phyloP scores from a whole-genome alignment of 768 basidiomycete species.

The Termitomyces sp. region DNA sequence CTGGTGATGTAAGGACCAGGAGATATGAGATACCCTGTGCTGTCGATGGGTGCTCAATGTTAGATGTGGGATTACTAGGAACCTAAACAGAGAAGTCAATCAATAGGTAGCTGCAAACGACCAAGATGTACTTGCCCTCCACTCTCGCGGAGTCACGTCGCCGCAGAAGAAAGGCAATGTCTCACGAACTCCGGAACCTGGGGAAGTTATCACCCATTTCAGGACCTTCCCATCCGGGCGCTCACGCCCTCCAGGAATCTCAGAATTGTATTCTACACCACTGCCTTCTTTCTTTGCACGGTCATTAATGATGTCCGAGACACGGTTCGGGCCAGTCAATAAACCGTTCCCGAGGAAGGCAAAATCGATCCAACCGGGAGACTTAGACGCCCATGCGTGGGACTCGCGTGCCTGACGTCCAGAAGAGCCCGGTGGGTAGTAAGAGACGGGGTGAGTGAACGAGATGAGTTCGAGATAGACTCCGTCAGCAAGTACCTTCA shows the following conservation, averaged over 20 bases:
- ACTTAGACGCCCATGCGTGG: conserved; percentile 52
- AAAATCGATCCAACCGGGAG: conserved; percentile 67
- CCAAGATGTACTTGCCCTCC: conserved; percentile 44
- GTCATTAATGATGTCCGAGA: conserved; percentile 54
- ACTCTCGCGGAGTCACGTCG: conserved; percentile 59
- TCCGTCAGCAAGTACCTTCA: conserved; percentile 52
- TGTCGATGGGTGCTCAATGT: conserved; percentile 47
- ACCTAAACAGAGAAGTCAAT: conserved; percentile 33
- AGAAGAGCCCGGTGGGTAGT: conserved; percentile 52
- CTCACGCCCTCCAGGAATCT: conserved; percentile 51
- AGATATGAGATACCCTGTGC: conserved; percentile 50
- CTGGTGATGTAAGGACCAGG: conserved; percentile 33
- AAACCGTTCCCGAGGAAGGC: conserved; percentile 56
- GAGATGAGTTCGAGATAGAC: conserved; percentile 69
- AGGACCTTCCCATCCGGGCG: conserved; percentile 53
- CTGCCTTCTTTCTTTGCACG: conserved; percentile 39
- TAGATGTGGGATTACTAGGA: conserved; percentile 42
- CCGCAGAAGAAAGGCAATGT: conserved; percentile 71
- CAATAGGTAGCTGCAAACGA: background rate
- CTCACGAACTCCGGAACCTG: conserved; percentile 29
- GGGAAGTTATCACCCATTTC: conserved; percentile 55
- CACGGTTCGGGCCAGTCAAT: conserved; percentile 25
- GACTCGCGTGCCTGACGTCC: conserved; percentile 39
- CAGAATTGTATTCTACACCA: conserved; percentile 39
- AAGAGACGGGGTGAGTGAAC: conserved; percentile 52